Conservation (phyloP, 108 stramenopile species). For the Aurantiochytrium sp. region DNA sequence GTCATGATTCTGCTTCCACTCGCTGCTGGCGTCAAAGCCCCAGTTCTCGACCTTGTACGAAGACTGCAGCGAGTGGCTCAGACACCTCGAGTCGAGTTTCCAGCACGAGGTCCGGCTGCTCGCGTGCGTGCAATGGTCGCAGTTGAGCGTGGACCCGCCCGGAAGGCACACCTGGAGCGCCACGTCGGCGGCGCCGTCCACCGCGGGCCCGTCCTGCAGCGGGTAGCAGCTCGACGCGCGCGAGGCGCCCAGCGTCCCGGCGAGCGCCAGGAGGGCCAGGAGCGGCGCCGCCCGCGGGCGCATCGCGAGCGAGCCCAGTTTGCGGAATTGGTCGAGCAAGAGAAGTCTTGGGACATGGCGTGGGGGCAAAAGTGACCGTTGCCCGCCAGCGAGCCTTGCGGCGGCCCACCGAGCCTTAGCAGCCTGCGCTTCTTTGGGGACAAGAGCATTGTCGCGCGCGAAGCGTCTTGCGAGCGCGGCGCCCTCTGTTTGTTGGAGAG, state of each 20-base stretch:
- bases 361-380: neutral
- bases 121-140: conserved; percentile 16
- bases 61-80: neutral
- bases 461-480: too few species aligned
- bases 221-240: neutral
- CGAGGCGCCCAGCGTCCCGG: too few species aligned
- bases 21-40: neutral
- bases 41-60: neutral
- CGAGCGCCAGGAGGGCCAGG: too few species aligned
- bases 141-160: neutral
- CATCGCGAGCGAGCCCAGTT: too few species aligned
- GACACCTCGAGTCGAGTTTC: neutral
- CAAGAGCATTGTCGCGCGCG: too few species aligned
- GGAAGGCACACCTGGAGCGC: neutral
- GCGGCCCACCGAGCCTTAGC: neutral
- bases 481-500: too few species aligned
- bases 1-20: neutral
- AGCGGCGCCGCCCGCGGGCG: too few species aligned
- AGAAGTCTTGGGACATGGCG: too few species aligned
- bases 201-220: neutral
- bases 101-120: conserved; percentile 6
- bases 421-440: neutral
- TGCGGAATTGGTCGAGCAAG: too few species aligned
- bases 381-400: neutral
- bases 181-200: neutral